Percentiles rank a stretch among this genome's conserved stretches.
Evolutionary conservation across 352 stramenopile species (phyloP).

Genomic region (Pseudoperonospora humuli): DNA sequence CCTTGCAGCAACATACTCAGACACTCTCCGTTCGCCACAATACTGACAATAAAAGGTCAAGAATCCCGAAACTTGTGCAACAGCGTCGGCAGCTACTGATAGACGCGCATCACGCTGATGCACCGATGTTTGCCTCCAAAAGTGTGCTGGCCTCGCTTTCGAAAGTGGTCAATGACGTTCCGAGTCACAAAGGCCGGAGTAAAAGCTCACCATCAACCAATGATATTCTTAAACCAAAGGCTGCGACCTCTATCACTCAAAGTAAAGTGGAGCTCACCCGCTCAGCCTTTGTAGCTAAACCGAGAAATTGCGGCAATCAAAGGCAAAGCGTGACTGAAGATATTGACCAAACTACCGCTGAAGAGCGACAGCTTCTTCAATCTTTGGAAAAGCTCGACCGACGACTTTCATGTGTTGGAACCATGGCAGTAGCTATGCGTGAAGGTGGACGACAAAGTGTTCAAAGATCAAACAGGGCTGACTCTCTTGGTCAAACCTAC

Average conservation of each 20-base stretch:
- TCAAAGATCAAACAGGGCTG: not conserved
- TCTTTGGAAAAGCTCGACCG: slow-evolving; percentile 50
- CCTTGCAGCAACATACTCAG: not conserved
- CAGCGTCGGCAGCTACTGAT: too few relatives aligned
- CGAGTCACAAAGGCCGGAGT: too few relatives aligned
- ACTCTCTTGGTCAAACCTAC: not conserved
- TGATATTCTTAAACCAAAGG: too few relatives aligned
- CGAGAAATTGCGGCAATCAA: not conserved
- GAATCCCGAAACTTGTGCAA: slow-evolving; percentile 31
- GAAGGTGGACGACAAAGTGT: not conserved
- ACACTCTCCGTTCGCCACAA: too few relatives aligned
- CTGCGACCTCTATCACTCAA: not conserved
- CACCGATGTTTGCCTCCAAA: too few relatives aligned
- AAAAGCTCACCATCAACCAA: too few relatives aligned
- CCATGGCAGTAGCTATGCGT: not conserved
- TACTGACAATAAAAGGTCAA: too few relatives aligned
- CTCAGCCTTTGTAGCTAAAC: not conserved
- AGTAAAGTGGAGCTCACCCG: not conserved
- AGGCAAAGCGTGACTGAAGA: slow-evolving; percentile 16
- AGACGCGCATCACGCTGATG: not conserved
- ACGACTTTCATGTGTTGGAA: slow-evolving; percentile 21
- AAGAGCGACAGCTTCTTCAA: slow-evolving; percentile 39
- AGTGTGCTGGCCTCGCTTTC: too few relatives aligned
- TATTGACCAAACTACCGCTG: slow-evolving; percentile 26
- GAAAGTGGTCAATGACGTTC: too few relatives aligned